Conservation (phyloP, 306 rosid species). For the Quercus rubra region DNA sequence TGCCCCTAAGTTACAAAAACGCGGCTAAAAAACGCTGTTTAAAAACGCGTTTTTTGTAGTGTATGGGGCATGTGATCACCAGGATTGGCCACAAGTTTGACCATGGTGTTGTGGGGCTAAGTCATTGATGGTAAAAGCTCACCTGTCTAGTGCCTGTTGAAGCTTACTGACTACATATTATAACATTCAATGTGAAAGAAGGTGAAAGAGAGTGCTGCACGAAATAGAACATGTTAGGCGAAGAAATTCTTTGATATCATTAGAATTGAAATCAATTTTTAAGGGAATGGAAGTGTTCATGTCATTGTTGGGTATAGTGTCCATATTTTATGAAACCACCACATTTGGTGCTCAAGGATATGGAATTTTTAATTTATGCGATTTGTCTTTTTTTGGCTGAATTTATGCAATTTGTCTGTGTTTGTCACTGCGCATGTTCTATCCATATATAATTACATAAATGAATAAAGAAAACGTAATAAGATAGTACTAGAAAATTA, state of each 20-base stretch:
- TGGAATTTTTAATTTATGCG: neutral
- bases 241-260: neutral
- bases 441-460: neutral
- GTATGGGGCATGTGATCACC: neutral
- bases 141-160: too few relatives aligned
- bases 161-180: too few relatives aligned
- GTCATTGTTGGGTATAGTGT: neutral
- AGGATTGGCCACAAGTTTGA: constrained; percentile 4
- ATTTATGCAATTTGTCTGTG: neutral
- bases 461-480: neutral
- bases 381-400: too few relatives aligned
- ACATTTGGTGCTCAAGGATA: neutral
- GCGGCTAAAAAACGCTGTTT: too few relatives aligned
- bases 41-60: too few relatives aligned
- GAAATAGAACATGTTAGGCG: neutral
- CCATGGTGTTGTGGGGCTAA: constrained; percentile 26
- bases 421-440: constrained; percentile 3
- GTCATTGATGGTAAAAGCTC: constrained; percentile 22
- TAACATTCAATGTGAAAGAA: neutral
- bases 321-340: neutral
- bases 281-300: constrained; percentile 4
- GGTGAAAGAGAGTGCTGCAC: neutral
- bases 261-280: neutral
- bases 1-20: neutral
- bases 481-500: too few relatives aligned